Conservation (phyloP, 805 yeast species). For the Starmerella sp. region DNA sequence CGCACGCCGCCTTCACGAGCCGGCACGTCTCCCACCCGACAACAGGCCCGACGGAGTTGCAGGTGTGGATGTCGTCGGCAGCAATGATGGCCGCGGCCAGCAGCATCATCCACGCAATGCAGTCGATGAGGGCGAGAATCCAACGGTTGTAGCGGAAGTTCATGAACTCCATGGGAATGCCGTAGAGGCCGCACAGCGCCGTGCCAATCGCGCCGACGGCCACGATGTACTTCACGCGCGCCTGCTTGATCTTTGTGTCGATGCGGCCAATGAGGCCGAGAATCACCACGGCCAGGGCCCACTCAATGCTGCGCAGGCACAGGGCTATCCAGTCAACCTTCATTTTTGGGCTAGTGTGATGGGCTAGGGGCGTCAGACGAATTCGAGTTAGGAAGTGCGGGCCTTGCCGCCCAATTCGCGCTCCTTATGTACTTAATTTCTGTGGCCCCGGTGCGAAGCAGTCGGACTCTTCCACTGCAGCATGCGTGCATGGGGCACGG, state of each 20-base stretch:
- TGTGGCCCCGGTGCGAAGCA: background rate
- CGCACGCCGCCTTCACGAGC: conserved; percentile 7
- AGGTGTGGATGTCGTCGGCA: conserved; percentile 7
- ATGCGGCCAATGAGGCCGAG: conserved; percentile 6
- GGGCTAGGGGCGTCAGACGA: too few species aligned
- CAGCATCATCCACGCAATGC: conserved; percentile 4
- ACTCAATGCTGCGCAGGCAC: background rate
- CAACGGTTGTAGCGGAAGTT: background rate
- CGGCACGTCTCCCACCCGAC: background rate
- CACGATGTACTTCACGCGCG: conserved; percentile 7
- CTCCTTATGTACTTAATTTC: background rate
- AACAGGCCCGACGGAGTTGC: background rate
- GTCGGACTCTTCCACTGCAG: background rate
- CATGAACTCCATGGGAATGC: conserved; percentile 6
- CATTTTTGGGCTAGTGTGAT: background rate
- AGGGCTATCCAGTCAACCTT: conserved; percentile 1
- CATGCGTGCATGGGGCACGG: background rate
- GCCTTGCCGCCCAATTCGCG: too few species aligned
- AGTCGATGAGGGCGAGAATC: conserved; percentile 1
- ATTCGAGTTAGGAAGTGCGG: too few species aligned
- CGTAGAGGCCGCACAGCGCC: conserved; percentile 3
- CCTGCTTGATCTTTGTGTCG: conserved; percentile 3
- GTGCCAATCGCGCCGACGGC: conserved; percentile 5
- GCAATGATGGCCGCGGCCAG: conserved; percentile 9
- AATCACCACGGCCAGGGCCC: background rate